Evolutionary conservation across 371 early-diverging fungal genomes (phyloP).

Genomic region (Gilbertella persicaria): DNA sequence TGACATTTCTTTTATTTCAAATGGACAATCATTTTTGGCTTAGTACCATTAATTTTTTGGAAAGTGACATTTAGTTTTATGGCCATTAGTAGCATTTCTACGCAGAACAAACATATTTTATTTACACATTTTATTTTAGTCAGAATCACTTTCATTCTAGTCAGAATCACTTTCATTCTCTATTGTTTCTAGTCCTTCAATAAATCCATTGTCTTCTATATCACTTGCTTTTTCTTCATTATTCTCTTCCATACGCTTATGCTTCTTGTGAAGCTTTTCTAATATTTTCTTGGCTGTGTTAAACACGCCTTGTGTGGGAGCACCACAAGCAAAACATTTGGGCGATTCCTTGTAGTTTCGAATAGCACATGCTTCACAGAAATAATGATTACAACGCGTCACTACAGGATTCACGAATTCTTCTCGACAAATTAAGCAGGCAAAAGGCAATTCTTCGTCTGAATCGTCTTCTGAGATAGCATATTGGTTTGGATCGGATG

Average conservation of each 20-base stretch:
- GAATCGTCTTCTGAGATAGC: constrained; percentile 60
- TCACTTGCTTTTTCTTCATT: constrained; percentile 40
- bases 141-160: too few relatives aligned
- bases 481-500: constrained; percentile 50
- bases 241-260: constrained; percentile 29
- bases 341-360: constrained; percentile 75
- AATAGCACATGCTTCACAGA: constrained; percentile 94
- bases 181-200: constrained; percentile 38
- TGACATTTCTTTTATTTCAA: too few relatives aligned
- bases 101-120: too few relatives aligned
- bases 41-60: too few relatives aligned
- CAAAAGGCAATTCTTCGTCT: constrained; percentile 81
- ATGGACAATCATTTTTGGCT: too few relatives aligned
- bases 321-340: constrained; percentile 92
- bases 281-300: constrained; percentile 79
- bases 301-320: constrained; percentile 86
- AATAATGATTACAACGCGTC: constrained; percentile 94
- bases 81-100: too few relatives aligned
- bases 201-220: constrained; percentile 25
- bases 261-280: constrained; percentile 62
- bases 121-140: too few relatives aligned
- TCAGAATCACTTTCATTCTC: constrained; percentile 17
- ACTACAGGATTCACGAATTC: constrained; percentile 88
- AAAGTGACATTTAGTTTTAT: too few relatives aligned
- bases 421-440: constrained; percentile 89